A percentile compares a stretch with the other conserved stretches of the same genome.
These are phyloP conservation scores for Eucalyptus camaldulensis DNA, from an alignment of 345 rosid genomes.

Conservation along the genomic window DNA sequence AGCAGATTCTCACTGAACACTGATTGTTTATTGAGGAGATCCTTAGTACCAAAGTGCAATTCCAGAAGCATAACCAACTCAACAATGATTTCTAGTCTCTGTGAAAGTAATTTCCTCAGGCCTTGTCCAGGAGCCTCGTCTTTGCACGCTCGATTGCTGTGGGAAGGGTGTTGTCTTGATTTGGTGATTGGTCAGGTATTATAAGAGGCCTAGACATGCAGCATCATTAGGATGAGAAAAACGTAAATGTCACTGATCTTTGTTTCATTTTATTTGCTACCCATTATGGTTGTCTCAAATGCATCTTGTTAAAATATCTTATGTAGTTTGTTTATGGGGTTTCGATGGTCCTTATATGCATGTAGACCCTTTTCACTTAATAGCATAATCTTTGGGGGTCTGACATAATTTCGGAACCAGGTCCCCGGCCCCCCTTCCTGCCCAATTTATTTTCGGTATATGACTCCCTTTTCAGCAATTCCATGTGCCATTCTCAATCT, in stretches of 20 bases:
- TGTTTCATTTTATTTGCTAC: not conserved
- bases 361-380: rapidly evolving
- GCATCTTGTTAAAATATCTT: not conserved
- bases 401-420: not conserved
- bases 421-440: too few species aligned
- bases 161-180: not conserved
- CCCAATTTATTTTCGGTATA: not conserved
- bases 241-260: too few species aligned
- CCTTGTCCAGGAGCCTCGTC: not conserved
- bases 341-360: rapidly evolving
- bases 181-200: too few species aligned
- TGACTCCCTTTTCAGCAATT: not conserved
- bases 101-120: too few species aligned
- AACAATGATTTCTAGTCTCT: not conserved
- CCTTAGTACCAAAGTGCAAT: not conserved
- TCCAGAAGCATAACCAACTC: not conserved
- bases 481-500: not conserved
- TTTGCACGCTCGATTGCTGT: not conserved
- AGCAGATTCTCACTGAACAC: not conserved
- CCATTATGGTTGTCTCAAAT: too few species aligned
- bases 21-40: not conserved
- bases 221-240: not conserved
- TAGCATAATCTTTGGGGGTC: not conserved
- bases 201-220: too few species aligned
- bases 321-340: not conserved